Base-by-base conservation (phyloP, 257 asterid genomes). In the Nicotiana obtusifolia region DNA sequence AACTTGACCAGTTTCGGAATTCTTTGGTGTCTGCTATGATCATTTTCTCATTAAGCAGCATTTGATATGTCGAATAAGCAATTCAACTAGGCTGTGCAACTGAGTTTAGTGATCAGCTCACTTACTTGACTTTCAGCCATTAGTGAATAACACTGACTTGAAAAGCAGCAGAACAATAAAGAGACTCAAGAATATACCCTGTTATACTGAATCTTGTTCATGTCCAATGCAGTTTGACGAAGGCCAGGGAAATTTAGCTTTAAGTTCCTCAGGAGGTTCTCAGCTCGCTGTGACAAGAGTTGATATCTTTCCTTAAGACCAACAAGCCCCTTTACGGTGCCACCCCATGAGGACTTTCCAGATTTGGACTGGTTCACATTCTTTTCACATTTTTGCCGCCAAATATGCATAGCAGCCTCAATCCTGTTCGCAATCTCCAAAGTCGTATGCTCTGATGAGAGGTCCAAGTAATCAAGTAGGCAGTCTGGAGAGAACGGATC, bases 151-250 rank as follows among this genome's bases (percentile, higher is more conserved):
- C 20, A 35, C 33, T 16, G 59, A 24, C 41, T 49, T 13, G n/a
- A 59, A 10, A 31, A 20, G 52, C 68, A 78, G 54, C 17, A 76
- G 64, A 61, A 26, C 22, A 30, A 17, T 33, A 13, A 78, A 56
- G 65, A 54, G 16, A n/a, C 68, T 73, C 52, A 77, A 4, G 56
- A 53, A 15, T 14, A n/a, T 87, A 95, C 99, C 97, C 85, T 93
- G 91, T 95, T 95, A 77, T 90, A 84, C 83, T 94, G 97, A 80
- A 95, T 95, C 89, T 95, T 95, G 88, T 77, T 88, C 87, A 83
- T 87, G 89, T 93, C 99, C 68, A 95, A 88, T 60, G 88, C 78
- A 69, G 97, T 95, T 83, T 95, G 99, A 10, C 95, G 97, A 77
- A 95, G 97, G 81, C 91, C 94, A 8, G 99, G 94, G 76, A 90